Evolutionary conservation across 2,329 filamentous ascomycete species (phyloP).

Genomic region (Fusarium phyllophilum): DNA sequence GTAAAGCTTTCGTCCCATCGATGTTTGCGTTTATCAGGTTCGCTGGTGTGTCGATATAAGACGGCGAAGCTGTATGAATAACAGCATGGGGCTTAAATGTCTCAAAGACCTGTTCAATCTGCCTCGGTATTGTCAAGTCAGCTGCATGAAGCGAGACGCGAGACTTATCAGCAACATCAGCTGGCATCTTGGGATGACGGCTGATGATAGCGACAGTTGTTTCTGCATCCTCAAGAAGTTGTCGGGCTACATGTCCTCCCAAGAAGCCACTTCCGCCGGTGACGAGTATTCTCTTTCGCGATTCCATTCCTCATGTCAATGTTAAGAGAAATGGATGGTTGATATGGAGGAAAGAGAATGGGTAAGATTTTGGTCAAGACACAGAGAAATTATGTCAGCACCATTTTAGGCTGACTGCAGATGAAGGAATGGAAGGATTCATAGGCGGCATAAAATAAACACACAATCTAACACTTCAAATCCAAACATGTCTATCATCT

Average conservation of each 20-base stretch:
- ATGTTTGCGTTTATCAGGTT: not conserved
- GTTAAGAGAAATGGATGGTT: too few species aligned
- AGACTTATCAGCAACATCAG: not conserved
- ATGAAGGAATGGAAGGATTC: not conserved
- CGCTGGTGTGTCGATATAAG: not conserved
- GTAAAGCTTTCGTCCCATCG: not conserved
- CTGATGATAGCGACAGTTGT: not conserved
- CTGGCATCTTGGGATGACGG: not conserved
- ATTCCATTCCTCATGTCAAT: not conserved
- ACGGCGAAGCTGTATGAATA: not conserved
- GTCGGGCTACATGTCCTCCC: not conserved
- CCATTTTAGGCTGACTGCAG: not conserved
- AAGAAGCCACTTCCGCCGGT: constrained; percentile 2
- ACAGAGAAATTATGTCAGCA: not conserved
- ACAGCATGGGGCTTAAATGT: not conserved
- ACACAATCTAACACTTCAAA: not conserved
- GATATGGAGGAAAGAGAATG: not conserved
- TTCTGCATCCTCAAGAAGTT: not conserved
- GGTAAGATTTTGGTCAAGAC: not conserved
- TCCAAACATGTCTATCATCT: not conserved
- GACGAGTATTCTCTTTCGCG: not conserved
- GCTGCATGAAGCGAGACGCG: not conserved
- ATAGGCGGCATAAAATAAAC: not conserved
- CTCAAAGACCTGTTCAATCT: not conserved
- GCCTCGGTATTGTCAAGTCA: not conserved